A percentile compares a stretch with the other conserved stretches of the same genome.
Conservation (phyloP, 176 grass and related monocot genomes). For the Raddia distichophylla region DNA sequence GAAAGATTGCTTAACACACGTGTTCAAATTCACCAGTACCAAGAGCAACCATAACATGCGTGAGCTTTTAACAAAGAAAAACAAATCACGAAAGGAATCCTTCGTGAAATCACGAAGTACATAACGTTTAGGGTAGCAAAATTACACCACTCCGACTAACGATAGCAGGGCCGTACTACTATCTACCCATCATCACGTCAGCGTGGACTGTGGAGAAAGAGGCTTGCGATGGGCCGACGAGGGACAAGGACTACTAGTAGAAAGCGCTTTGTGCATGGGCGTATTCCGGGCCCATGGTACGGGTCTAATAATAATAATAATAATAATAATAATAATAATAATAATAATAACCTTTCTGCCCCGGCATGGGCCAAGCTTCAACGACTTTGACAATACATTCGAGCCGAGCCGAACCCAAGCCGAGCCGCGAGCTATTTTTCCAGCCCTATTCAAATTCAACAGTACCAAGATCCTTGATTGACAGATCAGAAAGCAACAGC, state of each 20-base stretch:
- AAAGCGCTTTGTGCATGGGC: background rate
- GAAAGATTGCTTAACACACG: background rate
- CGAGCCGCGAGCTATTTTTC: too few relatives aligned
- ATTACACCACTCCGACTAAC: background rate
- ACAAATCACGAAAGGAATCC: background rate
- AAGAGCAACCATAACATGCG: too few relatives aligned
- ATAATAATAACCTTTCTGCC: background rate
- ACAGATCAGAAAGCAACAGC: too few relatives aligned
- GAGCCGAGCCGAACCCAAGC: too few relatives aligned
- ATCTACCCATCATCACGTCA: slow-evolving; percentile 1
- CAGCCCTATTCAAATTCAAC: too few relatives aligned
- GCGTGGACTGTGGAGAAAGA: background rate
- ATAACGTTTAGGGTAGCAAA: background rate
- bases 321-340: too few relatives aligned
- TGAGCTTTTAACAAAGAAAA: background rate
- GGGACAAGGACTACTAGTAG: background rate
- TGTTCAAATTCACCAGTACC: background rate
- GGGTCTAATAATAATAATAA: background rate
- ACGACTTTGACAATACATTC: too few relatives aligned
- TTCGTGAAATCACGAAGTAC: background rate
- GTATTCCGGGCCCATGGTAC: background rate
- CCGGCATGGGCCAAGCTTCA: too few relatives aligned
- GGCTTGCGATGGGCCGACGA: background rate
- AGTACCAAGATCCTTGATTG: too few relatives aligned
- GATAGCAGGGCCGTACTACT: background rate